Evolutionary conservation across 176 grass and related monocot genomes (phyloP).

Genomic region (Carex parvula): DNA sequence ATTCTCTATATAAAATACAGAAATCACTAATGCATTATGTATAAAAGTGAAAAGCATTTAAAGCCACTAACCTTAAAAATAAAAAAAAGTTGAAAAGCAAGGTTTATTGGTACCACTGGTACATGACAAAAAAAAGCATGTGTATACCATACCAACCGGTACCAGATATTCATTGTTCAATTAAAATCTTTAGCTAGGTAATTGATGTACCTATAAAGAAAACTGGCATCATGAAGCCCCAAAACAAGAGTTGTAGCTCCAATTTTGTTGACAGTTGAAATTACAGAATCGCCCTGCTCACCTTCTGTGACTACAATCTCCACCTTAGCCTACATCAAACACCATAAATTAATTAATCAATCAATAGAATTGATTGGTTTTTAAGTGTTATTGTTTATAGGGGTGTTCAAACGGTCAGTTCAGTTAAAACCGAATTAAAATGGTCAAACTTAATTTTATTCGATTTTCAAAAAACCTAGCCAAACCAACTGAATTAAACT

Average conservation of each 20-base stretch:
- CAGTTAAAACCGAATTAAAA: too few relatives aligned
- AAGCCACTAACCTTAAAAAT: too few relatives aligned
- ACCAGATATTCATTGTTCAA: background rate
- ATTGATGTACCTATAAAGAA: conserved; percentile 54
- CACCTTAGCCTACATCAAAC: conserved; percentile 45
- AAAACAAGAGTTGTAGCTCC: conserved; percentile 73
- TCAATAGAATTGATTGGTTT: too few relatives aligned
- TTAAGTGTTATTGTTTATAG: too few relatives aligned
- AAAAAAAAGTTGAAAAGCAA: background rate
- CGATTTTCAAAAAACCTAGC: too few relatives aligned
- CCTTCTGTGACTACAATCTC: conserved; percentile 94
- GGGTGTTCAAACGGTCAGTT: too few relatives aligned
- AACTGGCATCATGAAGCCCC: conserved; percentile 83
- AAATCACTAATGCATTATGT: background rate
- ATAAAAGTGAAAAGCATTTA: background rate
- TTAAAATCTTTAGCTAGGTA: background rate
- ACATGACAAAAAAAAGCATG: background rate
- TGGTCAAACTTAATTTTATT: too few relatives aligned
- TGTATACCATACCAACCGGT: background rate
- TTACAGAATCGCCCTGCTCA: conserved; percentile 53
- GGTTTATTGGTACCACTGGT: background rate
- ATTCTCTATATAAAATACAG: too few relatives aligned
- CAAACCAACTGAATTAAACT: too few relatives aligned
- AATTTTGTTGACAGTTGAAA: conserved; percentile 53
- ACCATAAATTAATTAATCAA: too few relatives aligned